A percentile compares a stretch with the other conserved stretches of the same genome.
Evolutionary conservation across 495 filamentous ascomycete genomes (phyloP).

Genomic region (Cercophora sp.): DNA sequence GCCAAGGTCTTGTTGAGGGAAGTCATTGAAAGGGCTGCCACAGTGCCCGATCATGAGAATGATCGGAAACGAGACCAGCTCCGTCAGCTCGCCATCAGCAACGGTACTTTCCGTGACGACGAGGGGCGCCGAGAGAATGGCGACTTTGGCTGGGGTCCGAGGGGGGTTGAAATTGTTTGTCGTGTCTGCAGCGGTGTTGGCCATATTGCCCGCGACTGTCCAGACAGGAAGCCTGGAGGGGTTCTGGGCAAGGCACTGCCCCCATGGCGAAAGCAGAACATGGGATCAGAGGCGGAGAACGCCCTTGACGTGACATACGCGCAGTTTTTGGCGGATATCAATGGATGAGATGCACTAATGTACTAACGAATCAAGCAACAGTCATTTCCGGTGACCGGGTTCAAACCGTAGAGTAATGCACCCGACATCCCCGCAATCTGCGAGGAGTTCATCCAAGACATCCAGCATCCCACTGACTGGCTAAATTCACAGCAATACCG

Average conservation of each 20-base stretch:
- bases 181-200: constrained; percentile 67
- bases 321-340: background rate
- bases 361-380: too few species aligned
- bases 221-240: constrained; percentile 49
- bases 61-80: constrained; percentile 93
- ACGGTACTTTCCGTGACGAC: constrained; percentile 91
- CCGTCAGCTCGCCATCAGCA: constrained; percentile 84
- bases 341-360: too few species aligned
- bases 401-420: too few species aligned
- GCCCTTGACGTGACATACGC: background rate
- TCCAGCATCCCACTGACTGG: too few species aligned
- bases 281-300: background rate
- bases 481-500: too few species aligned
- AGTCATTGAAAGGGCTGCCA: constrained; percentile 93
- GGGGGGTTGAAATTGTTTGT: constrained; percentile 97
- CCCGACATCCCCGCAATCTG: too few species aligned
- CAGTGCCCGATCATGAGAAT: constrained; percentile 90
- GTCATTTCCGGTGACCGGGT: too few species aligned
- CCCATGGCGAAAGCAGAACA: background rate
- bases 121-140: constrained; percentile 36
- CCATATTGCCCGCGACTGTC: constrained; percentile 50
- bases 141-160: constrained; percentile 52
- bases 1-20: constrained; percentile 90
- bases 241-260: background rate
- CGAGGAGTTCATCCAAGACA: too few species aligned